Percentiles rank a stretch among this genome's conserved stretches.
These are phyloP conservation scores for Penicillium sp. DNA, from an alignment of 2,329 filamentous ascomycete genomes.

Conservation along the genomic window DNA sequence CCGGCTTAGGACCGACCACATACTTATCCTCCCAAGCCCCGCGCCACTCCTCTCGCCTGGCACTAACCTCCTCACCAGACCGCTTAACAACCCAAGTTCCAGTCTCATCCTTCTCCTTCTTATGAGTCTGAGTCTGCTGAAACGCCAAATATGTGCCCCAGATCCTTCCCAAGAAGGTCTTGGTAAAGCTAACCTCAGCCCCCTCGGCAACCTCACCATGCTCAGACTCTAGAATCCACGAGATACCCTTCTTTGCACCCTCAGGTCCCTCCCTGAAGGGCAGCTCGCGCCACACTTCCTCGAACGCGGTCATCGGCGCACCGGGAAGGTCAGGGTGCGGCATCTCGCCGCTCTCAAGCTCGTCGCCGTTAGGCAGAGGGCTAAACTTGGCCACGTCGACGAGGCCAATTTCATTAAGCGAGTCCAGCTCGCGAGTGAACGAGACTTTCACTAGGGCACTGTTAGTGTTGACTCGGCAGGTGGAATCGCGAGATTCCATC, in stretches of 20 bases:
- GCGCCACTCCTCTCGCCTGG: slow-evolving; percentile 28
- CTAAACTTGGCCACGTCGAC: slow-evolving; percentile 39
- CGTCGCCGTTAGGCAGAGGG: slow-evolving; percentile 40
- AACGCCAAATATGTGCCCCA: slow-evolving; percentile 33
- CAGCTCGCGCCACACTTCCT: slow-evolving; percentile 64
- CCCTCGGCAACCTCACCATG: slow-evolving; percentile 8
- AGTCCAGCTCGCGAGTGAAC: slow-evolving; percentile 43
- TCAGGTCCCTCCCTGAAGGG: slow-evolving; percentile 32
- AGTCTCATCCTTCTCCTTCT: slow-evolving; percentile 5
- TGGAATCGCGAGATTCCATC: not conserved
- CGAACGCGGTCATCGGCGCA: slow-evolving; percentile 49
- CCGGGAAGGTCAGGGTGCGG: slow-evolving; percentile 37
- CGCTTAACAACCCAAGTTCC: slow-evolving; percentile 14
- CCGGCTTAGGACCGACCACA: slow-evolving; percentile 14
- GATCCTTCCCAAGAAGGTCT: slow-evolving; percentile 31
- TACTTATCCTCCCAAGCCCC: slow-evolving; percentile 19
- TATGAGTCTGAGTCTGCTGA: slow-evolving; percentile 24
- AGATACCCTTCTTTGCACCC: slow-evolving; percentile 21
- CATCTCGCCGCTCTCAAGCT: slow-evolving; percentile 42
- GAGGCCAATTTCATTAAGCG: slow-evolving; percentile 32
- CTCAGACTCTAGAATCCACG: slow-evolving; percentile 32
- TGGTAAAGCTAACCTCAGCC: slow-evolving; percentile 19
- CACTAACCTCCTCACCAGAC: slow-evolving; percentile 28
- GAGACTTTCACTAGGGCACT: slow-evolving; percentile 30
- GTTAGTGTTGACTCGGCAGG: not conserved